phyloP scores from a whole-genome alignment of 495 filamentous ascomycete species.

The Articulospora tetracladia region DNA sequence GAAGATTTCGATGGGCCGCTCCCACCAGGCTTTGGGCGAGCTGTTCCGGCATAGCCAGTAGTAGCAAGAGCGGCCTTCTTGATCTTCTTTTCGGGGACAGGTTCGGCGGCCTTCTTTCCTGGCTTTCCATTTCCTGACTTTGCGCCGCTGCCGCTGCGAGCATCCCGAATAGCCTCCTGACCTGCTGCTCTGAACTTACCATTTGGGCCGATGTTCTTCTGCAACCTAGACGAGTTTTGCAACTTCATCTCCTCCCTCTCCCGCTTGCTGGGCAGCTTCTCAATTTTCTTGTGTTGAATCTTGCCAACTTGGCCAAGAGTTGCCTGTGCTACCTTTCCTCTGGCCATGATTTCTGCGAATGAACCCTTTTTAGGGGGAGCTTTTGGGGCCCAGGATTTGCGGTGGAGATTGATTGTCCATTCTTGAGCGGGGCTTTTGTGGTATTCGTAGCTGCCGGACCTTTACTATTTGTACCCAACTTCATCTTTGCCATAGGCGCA shows the following conservation, averaged over 20 bases:
- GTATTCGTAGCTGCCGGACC: neutral
- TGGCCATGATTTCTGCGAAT: conserved; percentile 64
- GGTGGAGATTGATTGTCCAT: conserved; percentile 22
- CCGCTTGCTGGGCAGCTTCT: conserved; percentile 39
- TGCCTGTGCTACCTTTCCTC: conserved; percentile 52
- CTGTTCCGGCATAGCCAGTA: conserved; percentile 53
- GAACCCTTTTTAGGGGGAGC: conserved; percentile 57
- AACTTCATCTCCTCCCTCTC: conserved; percentile 41
- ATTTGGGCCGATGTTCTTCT: conserved; percentile 21
- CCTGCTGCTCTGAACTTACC: conserved; percentile 21
- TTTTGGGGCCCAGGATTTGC: conserved; percentile 13
- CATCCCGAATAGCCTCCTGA: conserved; percentile 5
- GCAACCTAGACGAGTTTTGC: conserved; percentile 23
- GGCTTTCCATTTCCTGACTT: conserved; percentile 16
- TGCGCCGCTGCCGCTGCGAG: conserved; percentile 17
- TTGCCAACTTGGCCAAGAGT: conserved; percentile 43
- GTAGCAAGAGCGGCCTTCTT: conserved; percentile 55
- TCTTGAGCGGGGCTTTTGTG: conserved; percentile 2
- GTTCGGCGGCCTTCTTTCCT: conserved; percentile 18
- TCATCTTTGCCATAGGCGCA: conserved; percentile 27
- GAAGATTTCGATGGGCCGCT: conserved; percentile 19
- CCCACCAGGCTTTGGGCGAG: conserved; percentile 29
- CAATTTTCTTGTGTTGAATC: conserved; percentile 53
- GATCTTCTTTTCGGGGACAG: conserved; percentile 43
- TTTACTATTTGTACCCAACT: conserved; percentile 19